Base-by-base conservation (phyloP, 1,284 basidiomycete species). In the Rugosomyces carneus region DNA sequence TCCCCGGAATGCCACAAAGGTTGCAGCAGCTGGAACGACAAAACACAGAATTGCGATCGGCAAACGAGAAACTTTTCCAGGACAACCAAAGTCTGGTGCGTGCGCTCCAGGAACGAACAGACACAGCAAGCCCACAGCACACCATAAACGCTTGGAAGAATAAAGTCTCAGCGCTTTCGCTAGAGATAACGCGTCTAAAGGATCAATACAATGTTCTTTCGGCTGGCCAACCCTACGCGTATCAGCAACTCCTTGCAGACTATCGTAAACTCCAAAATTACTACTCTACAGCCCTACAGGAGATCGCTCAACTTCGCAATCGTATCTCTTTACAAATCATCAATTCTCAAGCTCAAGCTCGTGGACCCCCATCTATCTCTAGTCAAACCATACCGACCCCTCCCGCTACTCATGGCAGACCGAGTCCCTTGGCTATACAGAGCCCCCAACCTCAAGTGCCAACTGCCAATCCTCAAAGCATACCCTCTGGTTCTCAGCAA, bases 11-110 rank as follows among this genome's bases (percentile, higher is more conserved):
- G 46, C 50, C 60, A 5, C 63, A 65, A 27, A 65, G 57, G 27
- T 26, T 72, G 31, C 58, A 60, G 34, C 53, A 63, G 7, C 46
- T 70, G 16, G 56, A 70, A 37, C 53, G 53, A 27, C 59, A 56
- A 40, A 65, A 66, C 44, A 54, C 49, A 21, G 52, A 60, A 7
- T 64, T 59, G 59, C 63, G 69, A 47, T 32, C 41, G 16, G 70
- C 76, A 40, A 78, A 76, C 44, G 52, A 65, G 44, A 75, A 68
- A 53, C 63, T 82, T 26, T 76, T 68, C 49, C 61, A 72, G 44
- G 80, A 81, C 52, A 81, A 81, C 52, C 59, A 58, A 39, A 60
- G 51, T 10, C 67, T 79, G 1, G 57, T 60, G 2, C 47, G 50
- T 23, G 51, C 57, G 3, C 48, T 67, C 42, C 62, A 60, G 34